Evolutionary conservation across 139 green algal species (phyloP).

Genomic region (Desmodesmus armatus): DNA sequence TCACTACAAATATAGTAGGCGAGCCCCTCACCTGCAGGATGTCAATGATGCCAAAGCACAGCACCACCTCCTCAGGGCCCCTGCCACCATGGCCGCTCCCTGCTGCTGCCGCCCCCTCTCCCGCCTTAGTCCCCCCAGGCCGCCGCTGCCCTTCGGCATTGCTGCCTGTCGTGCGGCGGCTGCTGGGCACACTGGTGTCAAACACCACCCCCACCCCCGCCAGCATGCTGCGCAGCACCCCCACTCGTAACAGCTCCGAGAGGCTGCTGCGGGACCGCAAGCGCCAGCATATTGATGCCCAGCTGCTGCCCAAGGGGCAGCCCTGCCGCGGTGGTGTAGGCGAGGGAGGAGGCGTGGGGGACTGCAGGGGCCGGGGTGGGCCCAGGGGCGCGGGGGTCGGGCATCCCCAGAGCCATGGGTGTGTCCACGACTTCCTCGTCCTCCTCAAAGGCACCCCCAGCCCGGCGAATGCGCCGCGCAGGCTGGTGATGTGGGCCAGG

Average conservation of each 20-base stretch:
- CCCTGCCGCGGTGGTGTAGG: neutral
- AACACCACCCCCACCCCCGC: neutral
- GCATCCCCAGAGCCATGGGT: conserved; percentile 25
- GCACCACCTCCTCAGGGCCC: conserved; percentile 74
- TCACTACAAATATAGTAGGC: too few species aligned
- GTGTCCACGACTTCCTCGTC: conserved; percentile 39
- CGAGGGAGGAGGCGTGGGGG: conserved; percentile 24
- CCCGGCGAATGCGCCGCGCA: conserved; percentile 40
- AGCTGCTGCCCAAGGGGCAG: conserved; percentile 44
- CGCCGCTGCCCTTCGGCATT: neutral
- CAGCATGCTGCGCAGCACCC: too few species aligned
- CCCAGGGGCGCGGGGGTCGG: conserved; percentile 21
- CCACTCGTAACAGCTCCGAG: too few species aligned
- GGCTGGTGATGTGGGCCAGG: conserved; percentile 29
- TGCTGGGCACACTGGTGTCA: neutral
- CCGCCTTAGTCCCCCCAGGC: neutral
- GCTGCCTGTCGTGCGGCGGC: neutral
- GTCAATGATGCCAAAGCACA: conserved; percentile 96
- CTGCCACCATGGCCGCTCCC: neutral
- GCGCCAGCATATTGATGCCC: conserved; percentile 73
- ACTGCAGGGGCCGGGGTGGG: too few species aligned
- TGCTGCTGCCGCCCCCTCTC: neutral
- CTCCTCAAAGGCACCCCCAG: conserved; percentile 39
- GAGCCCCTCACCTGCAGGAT: conserved; percentile 91
- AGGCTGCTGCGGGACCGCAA: conserved; percentile 45